Conservation (phyloP, 345 rosid genomes). For the Citrus cavaleriei region DNA sequence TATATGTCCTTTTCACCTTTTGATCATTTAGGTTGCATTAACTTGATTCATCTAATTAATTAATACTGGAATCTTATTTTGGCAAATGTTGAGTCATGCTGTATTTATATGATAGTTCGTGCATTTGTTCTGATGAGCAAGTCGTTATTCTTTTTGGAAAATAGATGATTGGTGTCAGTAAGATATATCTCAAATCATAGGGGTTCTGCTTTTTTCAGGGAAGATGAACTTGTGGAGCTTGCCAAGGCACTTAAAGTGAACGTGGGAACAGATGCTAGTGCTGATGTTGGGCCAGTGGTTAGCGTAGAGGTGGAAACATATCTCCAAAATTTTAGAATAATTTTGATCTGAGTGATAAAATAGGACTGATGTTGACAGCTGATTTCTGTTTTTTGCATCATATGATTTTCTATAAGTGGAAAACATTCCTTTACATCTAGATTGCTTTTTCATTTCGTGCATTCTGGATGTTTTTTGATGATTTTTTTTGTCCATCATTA, state of each 20-base stretch:
- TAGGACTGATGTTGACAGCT: not conserved
- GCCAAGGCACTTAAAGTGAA: conserved; percentile 36
- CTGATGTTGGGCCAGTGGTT: conserved; percentile 41
- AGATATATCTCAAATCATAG: not conserved
- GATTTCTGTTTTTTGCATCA: not conserved
- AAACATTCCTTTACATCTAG: not conserved
- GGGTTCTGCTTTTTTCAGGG: conserved; percentile 23
- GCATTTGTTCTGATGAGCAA: not conserved
- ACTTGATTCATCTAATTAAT: not conserved
- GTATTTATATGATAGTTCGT: not conserved
- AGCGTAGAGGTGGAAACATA: conserved; percentile 30
- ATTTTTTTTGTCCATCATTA: not conserved
- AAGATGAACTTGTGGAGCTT: conserved; percentile 33
- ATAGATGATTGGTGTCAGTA: not conserved
- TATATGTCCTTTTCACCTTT: not conserved
- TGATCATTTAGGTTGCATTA: not conserved
- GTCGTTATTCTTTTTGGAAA: not conserved
- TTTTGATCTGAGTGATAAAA: conserved; percentile 1
- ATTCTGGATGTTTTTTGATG: not conserved
- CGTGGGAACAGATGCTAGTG: conserved; percentile 31
- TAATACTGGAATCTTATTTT: not conserved
- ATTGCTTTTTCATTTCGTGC: conserved; percentile 6
- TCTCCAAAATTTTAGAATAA: not conserved
- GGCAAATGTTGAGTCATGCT: not conserved
- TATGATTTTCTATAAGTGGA: conserved; percentile 6